A percentile compares a stretch with the other conserved stretches of the same genome.
These are phyloP conservation scores for Corchorus olitorius DNA, from an alignment of 345 rosid species.

Conservation along the genomic window DNA sequence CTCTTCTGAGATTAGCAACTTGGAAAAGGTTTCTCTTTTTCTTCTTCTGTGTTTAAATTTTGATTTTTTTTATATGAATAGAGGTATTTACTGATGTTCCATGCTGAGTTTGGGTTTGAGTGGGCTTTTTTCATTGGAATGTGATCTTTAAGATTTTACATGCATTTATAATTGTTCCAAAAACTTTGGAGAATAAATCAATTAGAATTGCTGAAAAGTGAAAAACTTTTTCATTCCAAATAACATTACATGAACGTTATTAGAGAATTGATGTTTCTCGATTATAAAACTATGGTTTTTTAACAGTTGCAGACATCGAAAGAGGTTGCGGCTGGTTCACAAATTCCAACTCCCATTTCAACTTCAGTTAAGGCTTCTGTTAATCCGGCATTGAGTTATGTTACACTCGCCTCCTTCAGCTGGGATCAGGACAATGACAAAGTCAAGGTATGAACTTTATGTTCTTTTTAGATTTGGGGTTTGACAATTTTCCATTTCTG, in stretches of 20 bases:
- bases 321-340: constrained; percentile 32
- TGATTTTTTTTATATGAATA: neutral
- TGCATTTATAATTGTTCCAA: neutral
- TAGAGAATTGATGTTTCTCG: neutral
- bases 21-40: constrained; percentile 62
- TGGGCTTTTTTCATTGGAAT: neutral
- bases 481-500: neutral
- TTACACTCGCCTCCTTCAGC: constrained; percentile 75
- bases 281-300: neutral
- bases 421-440: constrained; percentile 98
- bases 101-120: too few relatives aligned
- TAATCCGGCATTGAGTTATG: constrained; percentile 42
- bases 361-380: constrained; percentile 44
- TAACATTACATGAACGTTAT: too few relatives aligned
- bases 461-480: too few relatives aligned
- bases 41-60: constrained; percentile 7
- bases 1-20: constrained; percentile 55
- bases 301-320: constrained; percentile 38
- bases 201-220: neutral
- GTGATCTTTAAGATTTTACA: neutral
- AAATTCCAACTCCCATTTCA: constrained; percentile 43
- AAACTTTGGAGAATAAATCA: neutral
- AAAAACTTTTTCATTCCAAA: neutral
- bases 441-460: constrained; percentile 87
- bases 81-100: neutral